A percentile compares a stretch with the other conserved stretches of the same genome.
Evolutionary conservation across 1,139 yeast genomes (phyloP).

Genomic region (Yamadazyma sp.): DNA sequence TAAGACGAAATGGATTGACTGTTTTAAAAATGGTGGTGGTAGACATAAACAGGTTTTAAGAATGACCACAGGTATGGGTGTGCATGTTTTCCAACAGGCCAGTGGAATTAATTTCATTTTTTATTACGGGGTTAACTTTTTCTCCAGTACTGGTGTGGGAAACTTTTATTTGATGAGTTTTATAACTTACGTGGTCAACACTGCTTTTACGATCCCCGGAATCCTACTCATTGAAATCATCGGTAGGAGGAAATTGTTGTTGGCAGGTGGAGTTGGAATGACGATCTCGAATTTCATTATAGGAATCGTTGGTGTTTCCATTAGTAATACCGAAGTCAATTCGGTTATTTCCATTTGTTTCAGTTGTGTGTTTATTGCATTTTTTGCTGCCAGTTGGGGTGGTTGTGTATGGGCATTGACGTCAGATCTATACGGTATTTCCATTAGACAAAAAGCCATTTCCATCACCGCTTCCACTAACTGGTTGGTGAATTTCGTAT

Average conservation of each 20-base stretch:
- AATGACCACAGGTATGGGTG: slow-evolving; percentile 65
- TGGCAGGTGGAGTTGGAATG: slow-evolving; percentile 69
- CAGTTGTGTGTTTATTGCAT: slow-evolving; percentile 68
- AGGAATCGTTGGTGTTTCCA: slow-evolving; percentile 63
- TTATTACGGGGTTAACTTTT: slow-evolving; percentile 76
- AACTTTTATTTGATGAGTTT: slow-evolving; percentile 67
- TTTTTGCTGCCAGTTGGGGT: slow-evolving; percentile 81
- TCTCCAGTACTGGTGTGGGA: slow-evolving; percentile 58
- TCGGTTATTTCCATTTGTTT: slow-evolving; percentile 52
- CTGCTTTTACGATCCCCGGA: slow-evolving; percentile 69
- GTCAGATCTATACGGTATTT: slow-evolving; percentile 71
- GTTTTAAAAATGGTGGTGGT: slow-evolving; percentile 66
- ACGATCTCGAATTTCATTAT: slow-evolving; percentile 58
- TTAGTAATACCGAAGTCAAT: slow-evolving; percentile 35
- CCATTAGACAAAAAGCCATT: slow-evolving; percentile 73
- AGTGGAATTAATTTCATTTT: slow-evolving; percentile 79
- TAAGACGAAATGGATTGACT: slow-evolving; percentile 52
- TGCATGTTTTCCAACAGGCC: slow-evolving; percentile 74
- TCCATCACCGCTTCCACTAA: slow-evolving; percentile 74
- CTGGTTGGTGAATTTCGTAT: slow-evolving; percentile 75
- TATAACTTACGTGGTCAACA: slow-evolving; percentile 71
- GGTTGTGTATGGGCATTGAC: slow-evolving; percentile 77
- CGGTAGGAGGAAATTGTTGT: slow-evolving; percentile 62
- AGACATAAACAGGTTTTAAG: slow-evolving; percentile 63
- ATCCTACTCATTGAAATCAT: slow-evolving; percentile 63